A percentile compares a stretch with the other conserved stretches of the same genome.
phyloP scores from a whole-genome alignment of 192 early-diverging fungal genomes.

The Gonapodya sp. region DNA sequence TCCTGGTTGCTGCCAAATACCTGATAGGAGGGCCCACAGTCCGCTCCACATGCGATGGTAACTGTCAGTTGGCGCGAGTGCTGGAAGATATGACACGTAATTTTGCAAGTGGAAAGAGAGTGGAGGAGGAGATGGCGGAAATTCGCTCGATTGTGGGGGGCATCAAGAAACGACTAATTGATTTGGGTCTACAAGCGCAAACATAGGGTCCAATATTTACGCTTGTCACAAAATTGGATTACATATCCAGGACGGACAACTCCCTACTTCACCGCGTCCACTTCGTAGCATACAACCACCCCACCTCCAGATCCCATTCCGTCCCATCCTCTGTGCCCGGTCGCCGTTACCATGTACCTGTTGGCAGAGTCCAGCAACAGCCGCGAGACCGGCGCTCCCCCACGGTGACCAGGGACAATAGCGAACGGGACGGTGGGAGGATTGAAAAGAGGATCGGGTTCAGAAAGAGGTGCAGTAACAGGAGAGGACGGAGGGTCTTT shows the following conservation, averaged over 20 bases:
- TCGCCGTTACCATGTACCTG: constrained; percentile 79
- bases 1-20: background rate
- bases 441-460: background rate
- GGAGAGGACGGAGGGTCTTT: background rate
- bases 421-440: constrained; percentile 63
- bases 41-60: background rate
- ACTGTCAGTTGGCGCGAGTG: background rate
- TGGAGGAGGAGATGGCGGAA: no score
- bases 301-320: constrained; percentile 29
- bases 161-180: no score
- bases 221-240: no score
- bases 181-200: no score
- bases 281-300: background rate
- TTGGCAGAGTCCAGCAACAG: constrained; percentile 53
- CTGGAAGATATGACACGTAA: background rate
- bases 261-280: background rate
- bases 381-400: constrained; percentile 56
- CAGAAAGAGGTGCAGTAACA: background rate
- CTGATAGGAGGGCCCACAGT: background rate
- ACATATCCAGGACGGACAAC: no score
- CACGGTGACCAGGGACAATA: constrained; percentile 90
- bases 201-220: no score
- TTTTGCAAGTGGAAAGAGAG: no score
- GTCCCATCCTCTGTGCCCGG: constrained; percentile 96
- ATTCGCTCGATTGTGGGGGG: no score